These are phyloP conservation scores for Ustanciosporium gigantosporum DNA, from an alignment of 1,284 basidiomycete species.

Conservation along the genomic window DNA sequence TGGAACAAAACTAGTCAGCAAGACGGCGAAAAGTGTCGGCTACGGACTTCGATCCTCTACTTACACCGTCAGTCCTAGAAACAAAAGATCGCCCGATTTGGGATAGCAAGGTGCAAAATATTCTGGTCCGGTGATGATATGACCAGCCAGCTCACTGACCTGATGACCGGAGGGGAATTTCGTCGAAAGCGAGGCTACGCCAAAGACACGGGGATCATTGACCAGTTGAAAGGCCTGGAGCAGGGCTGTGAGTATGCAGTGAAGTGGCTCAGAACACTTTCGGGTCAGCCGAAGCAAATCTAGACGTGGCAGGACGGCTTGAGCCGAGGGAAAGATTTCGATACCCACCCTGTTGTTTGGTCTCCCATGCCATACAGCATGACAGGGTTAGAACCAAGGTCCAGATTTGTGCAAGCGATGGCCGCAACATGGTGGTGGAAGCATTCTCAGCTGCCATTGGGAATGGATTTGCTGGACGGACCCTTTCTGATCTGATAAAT, in stretches of 20 bases:
- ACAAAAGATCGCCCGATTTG: slow-evolving; percentile 46
- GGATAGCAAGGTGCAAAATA: slow-evolving; percentile 57
- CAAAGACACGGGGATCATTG: slow-evolving; percentile 26
- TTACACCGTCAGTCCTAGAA: slow-evolving; percentile 54
- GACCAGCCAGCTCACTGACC: slow-evolving; percentile 24
- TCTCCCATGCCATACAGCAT: neutral
- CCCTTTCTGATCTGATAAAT: too few species aligned
- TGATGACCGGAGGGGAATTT: slow-evolving; percentile 27
- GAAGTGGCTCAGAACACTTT: neutral
- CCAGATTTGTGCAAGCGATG: too few species aligned
- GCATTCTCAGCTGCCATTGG: too few species aligned
- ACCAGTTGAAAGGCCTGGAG: slow-evolving; percentile 31
- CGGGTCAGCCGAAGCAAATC: too few species aligned
- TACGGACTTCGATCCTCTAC: slow-evolving; percentile 1
- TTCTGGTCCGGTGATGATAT: slow-evolving; percentile 41
- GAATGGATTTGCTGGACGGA: too few species aligned
- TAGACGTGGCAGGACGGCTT: too few species aligned
- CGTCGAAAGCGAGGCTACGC: slow-evolving; percentile 47
- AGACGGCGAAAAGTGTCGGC: neutral
- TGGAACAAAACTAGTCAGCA: neutral
- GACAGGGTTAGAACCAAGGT: neutral
- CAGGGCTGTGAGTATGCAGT: slow-evolving; percentile 7
- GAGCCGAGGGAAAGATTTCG: too few species aligned
- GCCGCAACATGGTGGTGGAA: too few species aligned
- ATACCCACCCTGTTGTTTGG: neutral